Base-by-base conservation (phyloP, 1,139 yeast species). In the Hemisphaericaspora lyxosophila region DNA sequence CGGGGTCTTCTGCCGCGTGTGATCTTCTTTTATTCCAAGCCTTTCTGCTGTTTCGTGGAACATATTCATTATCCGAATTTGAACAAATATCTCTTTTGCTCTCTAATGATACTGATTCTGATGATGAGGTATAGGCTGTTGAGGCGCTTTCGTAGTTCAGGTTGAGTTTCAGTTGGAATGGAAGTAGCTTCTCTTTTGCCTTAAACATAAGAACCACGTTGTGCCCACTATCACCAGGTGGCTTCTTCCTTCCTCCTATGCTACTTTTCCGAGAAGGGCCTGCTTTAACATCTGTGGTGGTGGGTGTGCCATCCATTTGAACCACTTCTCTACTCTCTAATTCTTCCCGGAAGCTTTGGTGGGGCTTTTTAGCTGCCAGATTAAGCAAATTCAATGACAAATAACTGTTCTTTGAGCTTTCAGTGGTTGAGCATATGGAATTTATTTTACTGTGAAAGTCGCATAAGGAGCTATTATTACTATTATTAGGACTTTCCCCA, bases 401-500 rank as follows among this genome's bases (percentile, higher is more conserved):
- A 11, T 28, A 28, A 18, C 31, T 28, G 15, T 28, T 28, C 9
- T 12, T 17, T n/a, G 31, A 28, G 12, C 31, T 28, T 18, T 18
- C 31, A 5, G 20, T 16, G 12, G 30, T 27, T 12, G 31, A 28
- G 5, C 15, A 22, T 28, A 28, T 7, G 9, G 31, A 28, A 28
- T 28, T 28, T 15, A 28, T 18, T 11, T 28, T 28, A 12, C 31
- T 28, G 17, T 28, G 31, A 18, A 26, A 13, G 8, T 33, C 29
- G 3, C 16, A 11, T 14, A 14, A 4, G 13, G 35, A 26, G 15
- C 31, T 26, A 12, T 23, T 36, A 20, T 12, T 29, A 24, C 36
- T 40, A 4, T 11, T 35, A 12, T 24, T 34, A 9, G 50, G 49
- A 22, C 45, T 43, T 19, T 39, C 39, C 12, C 44, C 46, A 35